Percentiles rank a stretch among this genome's conserved stretches.
phyloP scores from a whole-genome alignment of 805 yeast genomes.

The Sugiyamaella qingdaonensis region DNA sequence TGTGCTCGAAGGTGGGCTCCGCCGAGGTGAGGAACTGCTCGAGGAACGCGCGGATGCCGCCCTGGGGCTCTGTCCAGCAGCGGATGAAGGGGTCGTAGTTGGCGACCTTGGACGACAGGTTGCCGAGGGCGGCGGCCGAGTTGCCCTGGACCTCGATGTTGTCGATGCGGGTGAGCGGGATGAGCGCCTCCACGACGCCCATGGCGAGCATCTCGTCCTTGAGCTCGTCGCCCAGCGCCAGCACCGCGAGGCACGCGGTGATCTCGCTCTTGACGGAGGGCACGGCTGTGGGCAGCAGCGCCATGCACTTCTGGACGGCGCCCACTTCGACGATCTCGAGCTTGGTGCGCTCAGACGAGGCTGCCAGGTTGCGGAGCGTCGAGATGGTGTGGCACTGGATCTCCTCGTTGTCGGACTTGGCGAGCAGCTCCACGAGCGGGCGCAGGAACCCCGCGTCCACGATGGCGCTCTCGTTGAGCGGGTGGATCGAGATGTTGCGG shows the following conservation, averaged over 20 bases:
- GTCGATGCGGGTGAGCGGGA: conserved; percentile 82
- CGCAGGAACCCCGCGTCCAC: conserved; percentile 95
- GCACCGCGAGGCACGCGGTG: conserved; percentile 93
- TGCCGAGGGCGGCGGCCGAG: conserved; percentile 97
- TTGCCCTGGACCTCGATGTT: conserved; percentile 97
- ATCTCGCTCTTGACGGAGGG: conserved; percentile 92
- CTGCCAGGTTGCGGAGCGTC: conserved; percentile 92
- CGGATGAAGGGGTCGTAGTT: conserved; percentile 76
- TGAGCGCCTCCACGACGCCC: conserved; percentile 79
- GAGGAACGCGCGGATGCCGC: conserved; percentile 83
- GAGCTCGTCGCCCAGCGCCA: conserved; percentile 93
- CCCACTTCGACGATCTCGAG: conserved; percentile 90
- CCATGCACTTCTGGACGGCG: conserved; percentile 89
- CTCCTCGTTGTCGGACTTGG: conserved; percentile 82
- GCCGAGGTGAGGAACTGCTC: conserved; percentile 73
- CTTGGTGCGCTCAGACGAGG: conserved; percentile 89
- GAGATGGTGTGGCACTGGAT: conserved; percentile 98
- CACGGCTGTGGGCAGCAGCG: conserved; percentile 79
- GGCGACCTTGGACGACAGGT: conserved; percentile 83
- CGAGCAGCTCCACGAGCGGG: conserved; percentile 78
- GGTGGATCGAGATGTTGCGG: conserved; percentile 94
- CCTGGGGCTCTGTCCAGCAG: conserved; percentile 74
- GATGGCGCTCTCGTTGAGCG: conserved; percentile 89
- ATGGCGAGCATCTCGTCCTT: conserved; percentile 78
- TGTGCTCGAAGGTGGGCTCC: conserved; percentile 94